Base-by-base conservation (phyloP, 2,329 filamentous ascomycete species). In the Penicillium sp. region DNA sequence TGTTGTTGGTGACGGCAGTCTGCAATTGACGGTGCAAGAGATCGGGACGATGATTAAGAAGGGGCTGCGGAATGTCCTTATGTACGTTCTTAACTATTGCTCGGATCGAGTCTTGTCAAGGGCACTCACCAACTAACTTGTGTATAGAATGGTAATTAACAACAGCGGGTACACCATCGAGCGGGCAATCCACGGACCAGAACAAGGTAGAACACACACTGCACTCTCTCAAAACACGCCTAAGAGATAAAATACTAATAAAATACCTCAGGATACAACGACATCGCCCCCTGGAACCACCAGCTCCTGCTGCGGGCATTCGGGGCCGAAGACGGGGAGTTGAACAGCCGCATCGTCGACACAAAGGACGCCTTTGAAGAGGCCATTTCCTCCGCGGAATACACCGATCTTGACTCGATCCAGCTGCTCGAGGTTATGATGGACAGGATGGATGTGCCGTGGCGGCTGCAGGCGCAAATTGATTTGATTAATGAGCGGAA, bases 161-260 rank as follows among this genome's bases (percentile, higher is more conserved):
- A 94, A 94, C 75, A 86, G 92, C 41, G 92, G 92, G 5, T 96
- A 90, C 78, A 94, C 92, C 7, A 92, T 95, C 73, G 92, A 96
- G 79, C 87, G 92, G 29, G 90, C 86, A 74, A 94, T 95, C 69
- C 91, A 96, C 77, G 91, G 91, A 48, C 89, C 88, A 86, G 82
- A 92, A 8, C 30, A 58, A 41, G 56, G 56, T 58, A 51, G 3
- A n/a, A 26, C 1, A 11, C 3, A 5, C 15, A 9, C 35, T 38
- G 19, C 13, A 53, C 11, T 7, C 49, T 31, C 3, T 35, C 30
- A 11, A 6, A 53, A 38, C 21, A 30, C 7, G 26, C 29, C 29
- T 5, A 30, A 50, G 6, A 50, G 21, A 21, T 4, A 29, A 19
- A 31, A 15, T 15, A 51, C 48, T 56, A 21, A 56, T 21, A 49